Conservation (phyloP, 345 rosid species). For the Euphorbia tirucalli region DNA sequence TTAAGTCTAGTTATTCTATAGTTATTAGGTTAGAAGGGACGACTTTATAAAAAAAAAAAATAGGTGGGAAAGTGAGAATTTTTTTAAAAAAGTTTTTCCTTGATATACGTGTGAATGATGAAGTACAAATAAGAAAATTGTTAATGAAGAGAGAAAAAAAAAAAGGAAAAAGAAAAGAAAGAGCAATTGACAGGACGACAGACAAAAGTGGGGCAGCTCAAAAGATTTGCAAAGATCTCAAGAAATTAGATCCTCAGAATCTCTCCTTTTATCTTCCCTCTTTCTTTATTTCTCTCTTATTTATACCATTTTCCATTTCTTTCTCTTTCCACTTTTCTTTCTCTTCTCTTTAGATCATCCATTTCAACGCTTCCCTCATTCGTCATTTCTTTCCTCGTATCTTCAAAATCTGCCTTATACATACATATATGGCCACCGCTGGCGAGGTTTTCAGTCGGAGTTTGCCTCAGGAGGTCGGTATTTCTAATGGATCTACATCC, state of each 20-base stretch:
- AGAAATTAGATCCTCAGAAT: slow-evolving; percentile 43
- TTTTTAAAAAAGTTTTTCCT: too few relatives aligned
- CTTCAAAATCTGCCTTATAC: not conserved
- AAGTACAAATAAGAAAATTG: too few relatives aligned
- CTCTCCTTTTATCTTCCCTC: slow-evolving; percentile 24
- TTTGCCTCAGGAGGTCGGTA: slow-evolving; percentile 14
- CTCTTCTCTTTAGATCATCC: not conserved
- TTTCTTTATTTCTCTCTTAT: not conserved
- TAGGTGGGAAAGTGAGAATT: too few relatives aligned
- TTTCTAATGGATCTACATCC: slow-evolving; percentile 20
- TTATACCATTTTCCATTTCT: too few relatives aligned
- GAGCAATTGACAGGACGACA: slow-evolving; percentile 27
- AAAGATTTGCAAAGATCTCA: slow-evolving; percentile 50
- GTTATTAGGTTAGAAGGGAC: too few relatives aligned
- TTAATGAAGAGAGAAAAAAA: too few relatives aligned
- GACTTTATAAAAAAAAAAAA: too few relatives aligned
- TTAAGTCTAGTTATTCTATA: too few relatives aligned
- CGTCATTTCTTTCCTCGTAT: not conserved
- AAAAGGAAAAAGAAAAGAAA: not conserved
- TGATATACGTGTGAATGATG: too few relatives aligned
- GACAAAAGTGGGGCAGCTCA: slow-evolving; percentile 30
- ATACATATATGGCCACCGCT: slow-evolving; percentile 29
- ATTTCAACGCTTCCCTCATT: not conserved
- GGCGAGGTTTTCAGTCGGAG: slow-evolving; percentile 33
- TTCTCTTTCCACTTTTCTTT: not conserved